A percentile compares a stretch with the other conserved stretches of the same genome.
Evolutionary conservation across 2,329 filamentous ascomycete species (phyloP).

Genomic region (Microcyclosporella mali): DNA sequence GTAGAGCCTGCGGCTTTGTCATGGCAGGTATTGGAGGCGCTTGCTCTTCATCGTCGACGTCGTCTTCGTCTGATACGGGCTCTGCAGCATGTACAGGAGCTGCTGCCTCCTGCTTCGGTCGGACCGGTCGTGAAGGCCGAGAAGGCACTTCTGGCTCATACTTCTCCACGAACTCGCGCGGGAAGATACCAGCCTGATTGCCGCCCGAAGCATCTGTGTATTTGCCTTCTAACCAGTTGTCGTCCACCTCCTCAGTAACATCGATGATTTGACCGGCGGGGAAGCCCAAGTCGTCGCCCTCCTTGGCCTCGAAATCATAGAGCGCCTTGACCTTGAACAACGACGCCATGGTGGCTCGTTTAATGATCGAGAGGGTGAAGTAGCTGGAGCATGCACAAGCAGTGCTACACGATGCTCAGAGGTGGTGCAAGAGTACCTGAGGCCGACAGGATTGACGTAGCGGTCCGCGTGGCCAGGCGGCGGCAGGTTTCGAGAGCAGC

Average conservation of each 20-base stretch:
- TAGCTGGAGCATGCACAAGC: background rate
- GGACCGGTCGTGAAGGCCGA: constrained; percentile 65
- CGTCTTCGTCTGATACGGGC: constrained; percentile 17
- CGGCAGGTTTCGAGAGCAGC: background rate
- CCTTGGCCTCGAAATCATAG: constrained; percentile 86
- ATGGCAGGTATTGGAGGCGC: constrained; percentile 26
- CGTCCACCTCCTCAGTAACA: constrained; percentile 86
- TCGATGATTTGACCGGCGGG: constrained; percentile 80
- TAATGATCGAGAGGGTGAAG: background rate
- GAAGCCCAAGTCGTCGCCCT: constrained; percentile 94
- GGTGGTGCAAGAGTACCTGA: too few relatives aligned
- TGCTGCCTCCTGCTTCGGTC: constrained; percentile 58
- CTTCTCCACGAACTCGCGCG: constrained; percentile 94
- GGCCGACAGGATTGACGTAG: too few relatives aligned
- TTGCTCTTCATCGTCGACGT: constrained; percentile 22
- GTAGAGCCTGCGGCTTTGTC: constrained; percentile 35
- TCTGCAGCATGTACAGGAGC: constrained; percentile 21
- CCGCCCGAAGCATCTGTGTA: constrained; percentile 70
- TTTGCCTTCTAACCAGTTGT: constrained; percentile 88
- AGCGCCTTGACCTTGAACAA: constrained; percentile 89
- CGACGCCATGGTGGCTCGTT: constrained; percentile 33
- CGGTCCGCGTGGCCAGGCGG: too few relatives aligned
- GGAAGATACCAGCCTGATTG: constrained; percentile 82
- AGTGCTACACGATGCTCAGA: constrained; percentile 1
- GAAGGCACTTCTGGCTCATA: constrained; percentile 88